phyloP scores from a whole-genome alignment of 305 asterid species.

The Fraxinus sp. region DNA sequence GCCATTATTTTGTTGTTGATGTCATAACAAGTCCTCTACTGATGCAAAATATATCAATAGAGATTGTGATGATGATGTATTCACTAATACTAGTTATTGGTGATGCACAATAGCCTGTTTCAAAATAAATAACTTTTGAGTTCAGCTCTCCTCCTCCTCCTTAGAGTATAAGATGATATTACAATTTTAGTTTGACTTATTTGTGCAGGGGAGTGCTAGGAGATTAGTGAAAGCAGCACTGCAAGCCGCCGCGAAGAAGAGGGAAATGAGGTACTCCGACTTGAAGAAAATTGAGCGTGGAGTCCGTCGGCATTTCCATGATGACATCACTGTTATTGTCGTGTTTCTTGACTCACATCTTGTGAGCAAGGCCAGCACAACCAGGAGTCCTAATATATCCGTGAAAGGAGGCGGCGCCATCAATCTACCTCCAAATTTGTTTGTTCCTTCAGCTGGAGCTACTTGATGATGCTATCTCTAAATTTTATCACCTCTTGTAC shows the following conservation, averaged over 20 bases:
- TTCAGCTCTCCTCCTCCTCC: not conserved
- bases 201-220: slow-evolving; percentile 50
- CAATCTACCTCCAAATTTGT: slow-evolving; percentile 32
- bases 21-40: not conserved
- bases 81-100: not conserved
- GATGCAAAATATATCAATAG: not conserved
- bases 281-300: slow-evolving; percentile 50
- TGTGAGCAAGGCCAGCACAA: slow-evolving; percentile 41
- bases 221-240: slow-evolving; percentile 52
- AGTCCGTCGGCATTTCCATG: slow-evolving; percentile 58
- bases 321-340: slow-evolving; percentile 48
- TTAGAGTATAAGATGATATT: not conserved
- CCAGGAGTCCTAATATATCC: slow-evolving; percentile 36
- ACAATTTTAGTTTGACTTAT: not conserved
- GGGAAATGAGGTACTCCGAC: slow-evolving; percentile 61
- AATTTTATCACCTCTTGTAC: not conserved
- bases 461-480: slow-evolving; percentile 22
- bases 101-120: not conserved
- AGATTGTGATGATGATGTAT: not conserved
- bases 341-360: slow-evolving; percentile 44
- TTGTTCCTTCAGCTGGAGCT: slow-evolving; percentile 37
- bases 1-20: not conserved
- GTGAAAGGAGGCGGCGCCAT: slow-evolving; percentile 43
- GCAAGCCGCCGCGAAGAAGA: slow-evolving; percentile 55
- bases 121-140: not conserved